These are phyloP conservation scores for Diutina mesorugosa DNA, from an alignment of 1,139 yeast genomes.

Conservation along the genomic window DNA sequence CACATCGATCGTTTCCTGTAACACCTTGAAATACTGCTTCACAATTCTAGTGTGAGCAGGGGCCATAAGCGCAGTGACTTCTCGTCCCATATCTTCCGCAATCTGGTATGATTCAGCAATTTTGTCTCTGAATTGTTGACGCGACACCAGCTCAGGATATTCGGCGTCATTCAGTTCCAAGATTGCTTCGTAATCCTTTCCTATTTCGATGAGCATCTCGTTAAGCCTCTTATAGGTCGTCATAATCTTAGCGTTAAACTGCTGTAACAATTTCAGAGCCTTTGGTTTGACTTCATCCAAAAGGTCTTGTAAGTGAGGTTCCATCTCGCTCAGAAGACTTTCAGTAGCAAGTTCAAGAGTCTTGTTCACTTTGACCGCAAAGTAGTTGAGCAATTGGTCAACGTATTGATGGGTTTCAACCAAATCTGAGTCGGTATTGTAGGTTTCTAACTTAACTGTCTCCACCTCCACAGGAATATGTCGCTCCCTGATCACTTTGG, in stretches of 20 bases:
- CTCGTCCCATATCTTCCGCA: conserved; percentile 19
- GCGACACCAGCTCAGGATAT: conserved; percentile 19
- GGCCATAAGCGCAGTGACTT: conserved; percentile 22
- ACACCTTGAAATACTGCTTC: conserved; percentile 26
- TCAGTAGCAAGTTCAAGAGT: conserved; percentile 29
- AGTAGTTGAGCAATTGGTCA: conserved; percentile 16
- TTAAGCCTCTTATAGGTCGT: conserved; percentile 32
- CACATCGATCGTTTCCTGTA: conserved; percentile 47
- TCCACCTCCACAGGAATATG: background rate
- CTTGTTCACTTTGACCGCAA: conserved; percentile 25
- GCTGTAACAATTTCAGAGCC: conserved; percentile 22
- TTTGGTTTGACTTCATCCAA: conserved; percentile 18
- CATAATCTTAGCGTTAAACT: conserved; percentile 18
- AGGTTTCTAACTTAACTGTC: background rate
- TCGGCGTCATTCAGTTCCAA: conserved; percentile 21
- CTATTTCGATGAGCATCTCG: conserved; percentile 32
- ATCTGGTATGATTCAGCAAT: conserved; percentile 25
- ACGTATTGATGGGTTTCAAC: conserved; percentile 5
- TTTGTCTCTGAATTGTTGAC: conserved; percentile 48
- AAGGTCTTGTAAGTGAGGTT: conserved; percentile 19
- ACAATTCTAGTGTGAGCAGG: conserved; percentile 19
- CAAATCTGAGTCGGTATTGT: background rate
- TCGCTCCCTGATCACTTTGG: background rate
- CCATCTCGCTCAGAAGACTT: conserved; percentile 28
- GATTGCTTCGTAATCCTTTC: conserved; percentile 34